Evolutionary conservation across 2,329 filamentous ascomycete species (phyloP).

Genomic region (Penicillium freii): DNA sequence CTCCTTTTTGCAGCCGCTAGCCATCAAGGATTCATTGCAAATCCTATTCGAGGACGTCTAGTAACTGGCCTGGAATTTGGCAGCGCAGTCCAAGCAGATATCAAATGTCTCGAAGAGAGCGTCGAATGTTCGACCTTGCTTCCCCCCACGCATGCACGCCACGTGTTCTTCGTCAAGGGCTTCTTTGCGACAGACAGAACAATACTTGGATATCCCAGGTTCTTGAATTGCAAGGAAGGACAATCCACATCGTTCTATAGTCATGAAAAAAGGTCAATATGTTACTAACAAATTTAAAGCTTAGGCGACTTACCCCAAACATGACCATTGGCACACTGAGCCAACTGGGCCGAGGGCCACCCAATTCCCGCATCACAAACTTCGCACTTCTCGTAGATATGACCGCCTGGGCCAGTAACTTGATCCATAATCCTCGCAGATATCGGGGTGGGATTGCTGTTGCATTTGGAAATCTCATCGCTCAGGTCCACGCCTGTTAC

Average conservation of each 20-base stretch:
- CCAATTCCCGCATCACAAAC: constrained; percentile 51
- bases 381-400: constrained; percentile 50
- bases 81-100: constrained; percentile 37
- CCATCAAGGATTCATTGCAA: background rate
- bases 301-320: constrained; percentile 44
- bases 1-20: background rate
- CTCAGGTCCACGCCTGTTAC: constrained; percentile 31
- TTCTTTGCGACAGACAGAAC: constrained; percentile 52
- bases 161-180: constrained; percentile 48
- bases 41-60: background rate
- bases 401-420: constrained; percentile 22
- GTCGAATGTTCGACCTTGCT: constrained; percentile 22
- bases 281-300: background rate
- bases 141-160: constrained; percentile 12
- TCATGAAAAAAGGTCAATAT: constrained; percentile 8
- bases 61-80: constrained; percentile 31
- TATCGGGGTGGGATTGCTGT: constrained; percentile 14
- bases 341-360: constrained; percentile 49
- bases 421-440: constrained; percentile 25
- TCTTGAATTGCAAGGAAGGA: constrained; percentile 57
- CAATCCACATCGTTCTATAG: constrained; percentile 51
- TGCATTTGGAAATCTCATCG: constrained; percentile 34
- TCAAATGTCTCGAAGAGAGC: constrained; percentile 35
- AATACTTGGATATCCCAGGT: constrained; percentile 54
- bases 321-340: constrained; percentile 53